A percentile compares a stretch with the other conserved stretches of the same genome.
Evolutionary conservation across 305 asterid genomes (phyloP).

Genomic region (Fraxinus nigra): DNA sequence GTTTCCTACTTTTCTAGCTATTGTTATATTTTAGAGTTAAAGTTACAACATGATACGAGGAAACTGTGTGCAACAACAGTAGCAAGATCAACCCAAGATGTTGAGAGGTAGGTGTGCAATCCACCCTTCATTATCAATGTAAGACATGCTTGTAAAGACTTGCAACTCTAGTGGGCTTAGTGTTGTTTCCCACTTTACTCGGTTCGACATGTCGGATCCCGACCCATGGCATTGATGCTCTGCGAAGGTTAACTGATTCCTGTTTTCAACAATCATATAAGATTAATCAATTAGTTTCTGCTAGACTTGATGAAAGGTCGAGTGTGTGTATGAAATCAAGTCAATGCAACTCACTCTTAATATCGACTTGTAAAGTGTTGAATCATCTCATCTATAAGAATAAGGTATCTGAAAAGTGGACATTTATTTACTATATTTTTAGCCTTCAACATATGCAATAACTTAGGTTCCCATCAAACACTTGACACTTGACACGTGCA

Average conservation of each 20-base stretch:
- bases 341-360: too few species aligned
- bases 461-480: neutral
- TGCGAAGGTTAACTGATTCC: constrained; percentile 33
- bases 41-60: neutral
- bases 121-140: constrained; percentile 43
- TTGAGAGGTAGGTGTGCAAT: constrained; percentile 30
- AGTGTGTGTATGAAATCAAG: neutral
- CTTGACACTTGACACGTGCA: neutral
- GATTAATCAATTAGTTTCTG: neutral
- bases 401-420: too few species aligned
- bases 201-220: constrained; percentile 36
- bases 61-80: neutral
- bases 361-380: neutral
- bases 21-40: neutral
- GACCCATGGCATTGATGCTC: constrained; percentile 39
- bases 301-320: too few species aligned
- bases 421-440: too few species aligned
- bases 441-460: neutral
- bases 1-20: neutral
- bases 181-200: constrained; percentile 42
- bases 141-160: constrained; percentile 26
- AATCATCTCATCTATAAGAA: too few species aligned
- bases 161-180: constrained; percentile 11
- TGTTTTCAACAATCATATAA: neutral
- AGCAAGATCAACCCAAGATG: neutral